phyloP scores from a whole-genome alignment of 2,329 filamentous ascomycete species.

The Curvularia sp. region DNA sequence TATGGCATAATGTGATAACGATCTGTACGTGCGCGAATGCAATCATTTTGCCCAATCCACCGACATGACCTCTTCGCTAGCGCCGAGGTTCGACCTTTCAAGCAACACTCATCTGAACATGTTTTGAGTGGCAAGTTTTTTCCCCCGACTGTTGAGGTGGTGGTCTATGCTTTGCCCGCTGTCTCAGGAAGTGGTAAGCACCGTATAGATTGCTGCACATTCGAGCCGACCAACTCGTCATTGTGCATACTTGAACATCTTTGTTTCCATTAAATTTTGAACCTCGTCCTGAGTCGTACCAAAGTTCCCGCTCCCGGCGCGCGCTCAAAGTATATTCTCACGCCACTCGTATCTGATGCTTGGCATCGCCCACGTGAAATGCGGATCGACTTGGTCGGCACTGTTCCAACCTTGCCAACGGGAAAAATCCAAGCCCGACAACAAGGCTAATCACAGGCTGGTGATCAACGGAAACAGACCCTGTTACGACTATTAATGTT shows the following conservation, averaged over 20 bases:
- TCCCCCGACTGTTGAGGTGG: not conserved
- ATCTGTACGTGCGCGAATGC: not conserved
- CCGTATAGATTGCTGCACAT: not conserved
- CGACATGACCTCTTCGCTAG: no score
- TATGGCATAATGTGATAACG: not conserved
- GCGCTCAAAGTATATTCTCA: conserved; percentile 2
- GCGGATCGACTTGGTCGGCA: not conserved
- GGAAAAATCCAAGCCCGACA: not conserved
- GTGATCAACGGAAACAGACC: not conserved
- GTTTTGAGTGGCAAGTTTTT: not conserved
- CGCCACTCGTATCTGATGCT: not conserved
- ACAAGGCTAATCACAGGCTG: not conserved
- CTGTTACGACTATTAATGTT: not conserved
- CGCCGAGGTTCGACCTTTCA: not conserved
- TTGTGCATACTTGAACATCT: not conserved
- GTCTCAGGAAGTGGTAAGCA: not conserved
- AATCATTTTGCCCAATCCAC: not conserved
- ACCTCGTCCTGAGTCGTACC: not conserved
- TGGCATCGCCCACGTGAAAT: not conserved
- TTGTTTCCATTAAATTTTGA: not conserved
- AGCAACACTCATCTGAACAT: not conserved
- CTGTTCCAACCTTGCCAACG: not conserved
- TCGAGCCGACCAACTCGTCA: not conserved
- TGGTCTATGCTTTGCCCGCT: not conserved
- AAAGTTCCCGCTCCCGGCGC: not conserved